Base-by-base conservation (phyloP, 2,329 filamentous ascomycete species). In the Bertia moriformis region DNA sequence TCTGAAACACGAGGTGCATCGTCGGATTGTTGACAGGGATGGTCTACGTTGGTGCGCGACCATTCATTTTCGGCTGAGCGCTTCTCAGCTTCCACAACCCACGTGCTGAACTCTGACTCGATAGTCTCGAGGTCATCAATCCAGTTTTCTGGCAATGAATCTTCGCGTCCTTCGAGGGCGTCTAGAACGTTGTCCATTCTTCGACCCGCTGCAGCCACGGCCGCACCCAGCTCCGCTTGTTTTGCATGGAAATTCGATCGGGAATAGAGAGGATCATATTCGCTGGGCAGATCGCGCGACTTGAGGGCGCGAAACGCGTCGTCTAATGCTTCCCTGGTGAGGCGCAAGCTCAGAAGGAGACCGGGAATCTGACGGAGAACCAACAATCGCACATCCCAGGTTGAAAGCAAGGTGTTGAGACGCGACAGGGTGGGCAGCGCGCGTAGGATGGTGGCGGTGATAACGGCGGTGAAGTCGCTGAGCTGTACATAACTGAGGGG, bases 361-460 rank as follows among this genome's bases (percentile, higher is more conserved):
- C 32, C 32, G 10, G 32, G 32, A 35, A 35, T 17, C 15, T 35
- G 32, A 17, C 32, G 32, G 15, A 35, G 32, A 13, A 35, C 32
- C 7, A 35, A 35, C 17, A 35, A 18, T 35, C 32, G 32, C 7
- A 35, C 15, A 15, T 35, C 32, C 32, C 32, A 35, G 10, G 32
- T 35, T 10, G 32, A 10, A 17, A 35, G 32, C 10, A 35, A 18
- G 32, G 12, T 17, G 32, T 12, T 10, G 12, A 35, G 15, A 13
- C 32, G 32, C 7, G 32, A 13, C 32, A 35, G 17, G 17, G 7
- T 7, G 17, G 32, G 32, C 12, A 35, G 15, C 7, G 32, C 32
- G 12, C 32, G 32, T 10, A 35, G 32, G 17, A 35, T 35, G 15
- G 32, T 35, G 15, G 32, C 32, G 10, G 32, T 35, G 32, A 35